phyloP scores from a whole-genome alignment of 306 rosid genomes.

The Vigna hirtella region DNA sequence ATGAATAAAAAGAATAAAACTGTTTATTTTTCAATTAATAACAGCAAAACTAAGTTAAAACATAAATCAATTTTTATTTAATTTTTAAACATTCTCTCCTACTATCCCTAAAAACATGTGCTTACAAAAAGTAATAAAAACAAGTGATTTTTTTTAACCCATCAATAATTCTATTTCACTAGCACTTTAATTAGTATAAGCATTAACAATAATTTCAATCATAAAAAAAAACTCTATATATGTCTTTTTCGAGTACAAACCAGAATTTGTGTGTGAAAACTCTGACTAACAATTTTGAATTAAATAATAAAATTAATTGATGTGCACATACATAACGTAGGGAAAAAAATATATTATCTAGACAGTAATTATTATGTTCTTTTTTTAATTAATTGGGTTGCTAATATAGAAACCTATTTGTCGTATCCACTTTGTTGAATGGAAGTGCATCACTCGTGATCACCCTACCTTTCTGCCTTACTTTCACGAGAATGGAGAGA shows the following conservation, averaged over 20 bases:
- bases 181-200: no score
- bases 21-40: no score
- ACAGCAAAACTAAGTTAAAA: no score
- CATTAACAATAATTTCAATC: not conserved
- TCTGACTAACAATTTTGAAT: not conserved
- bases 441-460: constrained; percentile 1
- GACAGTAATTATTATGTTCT: not conserved
- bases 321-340: not conserved
- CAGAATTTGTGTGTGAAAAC: not conserved
- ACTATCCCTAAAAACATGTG: no score
- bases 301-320: not conserved
- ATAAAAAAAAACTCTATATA: not conserved
- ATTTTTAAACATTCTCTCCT: no score
- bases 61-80: no score
- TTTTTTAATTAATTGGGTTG: not conserved
- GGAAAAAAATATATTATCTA: not conserved
- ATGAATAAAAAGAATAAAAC: no score
- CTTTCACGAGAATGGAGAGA: constrained; percentile 1
- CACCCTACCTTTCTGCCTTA: not conserved
- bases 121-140: no score
- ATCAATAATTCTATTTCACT: no score
- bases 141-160: no score
- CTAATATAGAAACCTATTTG: not conserved
- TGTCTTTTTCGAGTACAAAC: not conserved
- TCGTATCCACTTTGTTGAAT: constrained; percentile 6